Evolutionary conservation across 1,139 yeast genomes (phyloP).

Genomic region (Pichia sp.): DNA sequence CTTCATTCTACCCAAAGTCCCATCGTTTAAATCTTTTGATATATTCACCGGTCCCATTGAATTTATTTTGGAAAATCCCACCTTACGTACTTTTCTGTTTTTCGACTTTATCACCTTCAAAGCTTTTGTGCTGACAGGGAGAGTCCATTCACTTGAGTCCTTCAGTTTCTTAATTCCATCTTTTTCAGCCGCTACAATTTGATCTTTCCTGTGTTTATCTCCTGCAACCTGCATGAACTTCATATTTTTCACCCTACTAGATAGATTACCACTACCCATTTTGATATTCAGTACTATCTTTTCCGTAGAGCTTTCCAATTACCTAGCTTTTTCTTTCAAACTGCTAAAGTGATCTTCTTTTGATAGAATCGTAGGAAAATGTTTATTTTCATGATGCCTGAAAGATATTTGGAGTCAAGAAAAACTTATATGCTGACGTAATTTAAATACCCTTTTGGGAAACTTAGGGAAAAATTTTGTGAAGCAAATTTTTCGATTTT

Average conservation of each 20-base stretch:
- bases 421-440: constrained; percentile 1
- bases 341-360: too few species aligned
- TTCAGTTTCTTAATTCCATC: constrained; percentile 38
- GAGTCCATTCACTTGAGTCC: constrained; percentile 62
- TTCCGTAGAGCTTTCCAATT: too few species aligned
- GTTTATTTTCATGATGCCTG: background rate
- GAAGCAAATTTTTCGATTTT: constrained; percentile 8
- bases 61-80: constrained; percentile 43
- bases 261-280: constrained; percentile 26
- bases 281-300: background rate
- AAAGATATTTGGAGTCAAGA: background rate
- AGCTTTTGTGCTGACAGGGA: constrained; percentile 35
- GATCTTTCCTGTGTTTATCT: constrained; percentile 10
- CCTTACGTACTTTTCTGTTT: constrained; percentile 34
- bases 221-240: constrained; percentile 46
- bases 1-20: constrained; percentile 30
- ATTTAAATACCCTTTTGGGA: background rate
- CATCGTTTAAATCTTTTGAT: constrained; percentile 1
- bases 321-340: too few species aligned
- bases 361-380: background rate
- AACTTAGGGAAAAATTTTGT: constrained; percentile 3
- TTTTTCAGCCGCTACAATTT: constrained; percentile 37
- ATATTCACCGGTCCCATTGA: constrained; percentile 10
- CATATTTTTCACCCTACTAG: constrained; percentile 70
- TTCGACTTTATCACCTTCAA: constrained; percentile 27